Conservation (phyloP, 106 monocot species). For the Agapanthus africanus region DNA sequence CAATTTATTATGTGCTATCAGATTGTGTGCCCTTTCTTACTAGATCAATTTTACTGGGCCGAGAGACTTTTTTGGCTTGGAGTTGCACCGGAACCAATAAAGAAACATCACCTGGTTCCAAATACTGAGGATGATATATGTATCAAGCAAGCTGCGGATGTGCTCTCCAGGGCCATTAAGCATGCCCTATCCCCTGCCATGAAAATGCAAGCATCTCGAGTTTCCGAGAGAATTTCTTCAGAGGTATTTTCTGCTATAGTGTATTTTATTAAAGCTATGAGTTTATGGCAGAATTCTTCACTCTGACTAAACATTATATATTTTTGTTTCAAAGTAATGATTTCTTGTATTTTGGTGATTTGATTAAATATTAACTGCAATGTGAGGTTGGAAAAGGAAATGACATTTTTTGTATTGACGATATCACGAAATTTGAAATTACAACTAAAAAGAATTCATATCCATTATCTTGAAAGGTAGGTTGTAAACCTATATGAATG, state of each 20-base stretch:
- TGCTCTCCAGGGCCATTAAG: constrained; percentile 38
- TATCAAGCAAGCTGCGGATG: constrained; percentile 38
- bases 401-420: neutral
- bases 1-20: constrained; percentile 30
- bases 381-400: neutral
- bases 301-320: too few species aligned
- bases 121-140: constrained; percentile 32
- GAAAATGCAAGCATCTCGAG: constrained; percentile 44
- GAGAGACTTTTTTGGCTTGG: constrained; percentile 90
- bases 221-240: constrained; percentile 46
- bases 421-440: too few species aligned
- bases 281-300: too few species aligned
- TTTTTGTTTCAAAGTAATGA: neutral
- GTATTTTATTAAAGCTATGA: neutral
- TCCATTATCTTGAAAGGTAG: too few species aligned
- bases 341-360: neutral
- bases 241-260: constrained; percentile 36
- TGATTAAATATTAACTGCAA: too few species aligned
- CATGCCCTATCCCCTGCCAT: constrained; percentile 46
- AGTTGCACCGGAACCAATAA: constrained; percentile 63
- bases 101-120: constrained; percentile 50
- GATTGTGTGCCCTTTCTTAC: constrained; percentile 82
- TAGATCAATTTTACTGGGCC: constrained; percentile 98
- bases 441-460: too few species aligned
- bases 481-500: too few species aligned